These are phyloP conservation scores for Helminthosporium solani DNA, from an alignment of 2,329 filamentous ascomycete species.

Conservation along the genomic window DNA sequence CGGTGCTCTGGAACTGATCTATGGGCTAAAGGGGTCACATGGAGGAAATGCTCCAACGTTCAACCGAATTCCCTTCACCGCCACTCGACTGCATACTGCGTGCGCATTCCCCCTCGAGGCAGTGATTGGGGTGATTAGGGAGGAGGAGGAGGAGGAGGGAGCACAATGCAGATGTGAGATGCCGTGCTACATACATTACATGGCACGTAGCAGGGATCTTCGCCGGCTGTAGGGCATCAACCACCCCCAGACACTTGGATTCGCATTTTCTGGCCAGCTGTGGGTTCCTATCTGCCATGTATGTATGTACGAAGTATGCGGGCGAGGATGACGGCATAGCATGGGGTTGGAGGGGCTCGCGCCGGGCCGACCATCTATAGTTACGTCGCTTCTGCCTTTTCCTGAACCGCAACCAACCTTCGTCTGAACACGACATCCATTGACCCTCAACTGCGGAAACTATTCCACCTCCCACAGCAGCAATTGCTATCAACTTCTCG, in stretches of 20 bases:
- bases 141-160: too few relatives aligned
- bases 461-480: not conserved
- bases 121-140: slow-evolving; percentile 4
- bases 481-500: not conserved
- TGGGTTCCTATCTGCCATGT: too few relatives aligned
- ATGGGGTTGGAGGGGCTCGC: slow-evolving; percentile 10
- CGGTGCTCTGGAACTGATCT: not conserved
- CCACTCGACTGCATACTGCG: slow-evolving; percentile 13
- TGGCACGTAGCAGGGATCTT: slow-evolving; percentile 11
- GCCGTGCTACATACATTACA: slow-evolving; percentile 12
- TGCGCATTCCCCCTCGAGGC: slow-evolving; percentile 3
- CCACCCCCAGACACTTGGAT: slow-evolving; percentile 14
- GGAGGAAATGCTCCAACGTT: not conserved
- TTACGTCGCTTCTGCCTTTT: slow-evolving; percentile 22
- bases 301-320: not conserved
- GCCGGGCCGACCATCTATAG: slow-evolving; percentile 22
- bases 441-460: not conserved
- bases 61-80: slow-evolving; percentile 13
- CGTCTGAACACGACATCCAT: slow-evolving; percentile 10
- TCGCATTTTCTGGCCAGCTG: too few relatives aligned
- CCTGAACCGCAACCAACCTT: slow-evolving; percentile 14
- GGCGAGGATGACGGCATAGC: slow-evolving; percentile 1
- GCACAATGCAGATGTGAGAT: slow-evolving; percentile 9
- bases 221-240: slow-evolving; percentile 11
- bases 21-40: slow-evolving; percentile 16